Conservation (phyloP, 768 basidiomycete genomes). For the Rhodotorula toruloides region DNA sequence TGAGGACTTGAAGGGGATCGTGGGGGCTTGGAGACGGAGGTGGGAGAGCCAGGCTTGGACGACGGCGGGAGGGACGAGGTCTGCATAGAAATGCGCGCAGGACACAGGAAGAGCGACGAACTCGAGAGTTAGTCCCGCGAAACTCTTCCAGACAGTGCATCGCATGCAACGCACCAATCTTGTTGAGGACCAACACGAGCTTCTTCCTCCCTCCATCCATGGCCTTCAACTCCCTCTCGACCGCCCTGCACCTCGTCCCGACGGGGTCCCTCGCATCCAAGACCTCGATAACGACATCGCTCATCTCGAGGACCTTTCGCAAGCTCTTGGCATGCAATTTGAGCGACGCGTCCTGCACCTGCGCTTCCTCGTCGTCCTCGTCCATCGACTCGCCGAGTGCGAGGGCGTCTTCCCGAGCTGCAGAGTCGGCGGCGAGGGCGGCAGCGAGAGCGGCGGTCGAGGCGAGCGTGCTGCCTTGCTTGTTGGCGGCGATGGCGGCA, state of each 20-base stretch:
- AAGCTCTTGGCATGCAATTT: conserved; percentile 49
- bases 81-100: too few species aligned
- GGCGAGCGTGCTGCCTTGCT: conserved; percentile 36
- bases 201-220: conserved; percentile 84
- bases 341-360: conserved; percentile 29
- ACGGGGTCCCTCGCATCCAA: conserved; percentile 94
- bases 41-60: conserved; percentile 85
- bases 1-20: conserved; percentile 81
- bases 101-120: too few species aligned
- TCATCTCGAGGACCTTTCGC: conserved; percentile 87
- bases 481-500: conserved; percentile 30
- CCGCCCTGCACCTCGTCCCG: conserved; percentile 81
- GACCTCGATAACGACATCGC: conserved; percentile 74
- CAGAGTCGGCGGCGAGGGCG: conserved; percentile 37
- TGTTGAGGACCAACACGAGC: conserved; percentile 90
- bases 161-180: conserved; percentile 85
- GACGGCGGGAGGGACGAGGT: conserved; percentile 80
- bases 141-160: background rate
- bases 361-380: conserved; percentile 12
- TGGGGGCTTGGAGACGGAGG: conserved; percentile 86
- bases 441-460: conserved; percentile 40
- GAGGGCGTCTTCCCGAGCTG: conserved; percentile 20
- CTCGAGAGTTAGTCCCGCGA: background rate
- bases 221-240: conserved; percentile 73
- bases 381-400: conserved; percentile 24